Evolutionary conservation across 2,329 filamentous ascomycete species (phyloP), one percentile per base, ranked within the genome.

Genomic region (Xylaria multiplex): DNA sequence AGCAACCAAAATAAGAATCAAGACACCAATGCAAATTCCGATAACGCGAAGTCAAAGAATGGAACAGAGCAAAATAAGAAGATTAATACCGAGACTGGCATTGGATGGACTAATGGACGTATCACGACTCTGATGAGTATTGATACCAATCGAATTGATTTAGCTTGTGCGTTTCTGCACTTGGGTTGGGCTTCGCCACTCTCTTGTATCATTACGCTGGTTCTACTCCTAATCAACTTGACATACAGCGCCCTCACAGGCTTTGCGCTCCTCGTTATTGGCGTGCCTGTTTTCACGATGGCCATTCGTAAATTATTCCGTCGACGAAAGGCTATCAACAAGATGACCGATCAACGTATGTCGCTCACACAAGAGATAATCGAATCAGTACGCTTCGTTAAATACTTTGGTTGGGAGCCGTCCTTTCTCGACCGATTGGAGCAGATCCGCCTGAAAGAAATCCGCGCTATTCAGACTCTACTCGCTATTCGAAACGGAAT

Each of bases 81-180:
- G 2, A 86, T 84, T 2, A 80, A 90, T 24, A 79, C 86, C 9
- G 88, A 88, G 3, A 91, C 96, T 73, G 92, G 91, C 2, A 83
- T 88, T 24, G 96, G 95, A 27, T 98, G 95, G 95, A 90, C 90
- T 64, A 98, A 97, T 73, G 96, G 96, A 24, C 89, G 93, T 68
- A 93, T 98, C 59, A 89, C 96, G 76, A 97, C 96, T 71, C 77
- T 98, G 71, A 97, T 98, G 94, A 95, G 93, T 67, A 93, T 96
- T 52, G 95, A 98, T 76, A 96, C 94, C 0, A 96, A 97, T 78
- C 93, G 95, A 71, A 85, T 99, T 66, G 94, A 98, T 73, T 91
- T 93, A 76, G 93, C 93, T 1, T 93, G 87, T 43, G 93, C 92
- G 48, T 86, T 97, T 78, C 95, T 97, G 79, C 96, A 99, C 77